Evolutionary conservation across 768 basidiomycete genomes (phyloP).

Genomic region (Mycena alexandri): DNA sequence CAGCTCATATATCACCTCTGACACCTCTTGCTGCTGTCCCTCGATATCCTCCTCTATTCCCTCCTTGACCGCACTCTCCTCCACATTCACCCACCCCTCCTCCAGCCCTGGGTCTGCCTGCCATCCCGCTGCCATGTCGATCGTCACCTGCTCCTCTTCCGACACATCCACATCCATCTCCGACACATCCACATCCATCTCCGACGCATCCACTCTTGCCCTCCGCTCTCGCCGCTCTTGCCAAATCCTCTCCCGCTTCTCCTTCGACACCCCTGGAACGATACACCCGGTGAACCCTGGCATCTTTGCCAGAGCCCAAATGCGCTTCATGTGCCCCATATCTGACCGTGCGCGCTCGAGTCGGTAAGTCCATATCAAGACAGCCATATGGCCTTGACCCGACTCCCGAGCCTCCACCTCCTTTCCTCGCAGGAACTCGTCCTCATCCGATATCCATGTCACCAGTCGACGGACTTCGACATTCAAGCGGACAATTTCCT

Average conservation of each 20-base stretch:
- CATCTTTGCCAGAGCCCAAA: background rate
- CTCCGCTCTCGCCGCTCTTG: no score
- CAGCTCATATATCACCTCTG: no score
- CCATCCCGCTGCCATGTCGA: no score
- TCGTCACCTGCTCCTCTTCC: no score
- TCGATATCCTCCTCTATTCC: no score
- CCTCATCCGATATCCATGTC: conserved; percentile 39
- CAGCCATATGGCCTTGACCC: background rate
- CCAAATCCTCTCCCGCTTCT: background rate
- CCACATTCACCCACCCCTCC: no score
- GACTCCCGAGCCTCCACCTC: background rate
- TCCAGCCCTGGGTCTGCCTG: no score
- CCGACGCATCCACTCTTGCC: no score
- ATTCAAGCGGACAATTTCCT: conserved; percentile 42
- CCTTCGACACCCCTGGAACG: background rate
- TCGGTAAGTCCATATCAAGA: background rate
- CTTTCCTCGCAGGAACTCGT: background rate
- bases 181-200: no score
- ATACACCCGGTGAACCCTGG: conserved; percentile 17
- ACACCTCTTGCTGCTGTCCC: no score
- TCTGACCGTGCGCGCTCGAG: background rate
- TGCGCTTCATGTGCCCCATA: background rate
- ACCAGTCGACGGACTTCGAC: conserved; percentile 38
- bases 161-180: no score
- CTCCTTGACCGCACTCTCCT: no score